Base-by-base conservation (phyloP, 192 early-diverging fungal genomes). In the Geranomyces michiganensis region DNA sequence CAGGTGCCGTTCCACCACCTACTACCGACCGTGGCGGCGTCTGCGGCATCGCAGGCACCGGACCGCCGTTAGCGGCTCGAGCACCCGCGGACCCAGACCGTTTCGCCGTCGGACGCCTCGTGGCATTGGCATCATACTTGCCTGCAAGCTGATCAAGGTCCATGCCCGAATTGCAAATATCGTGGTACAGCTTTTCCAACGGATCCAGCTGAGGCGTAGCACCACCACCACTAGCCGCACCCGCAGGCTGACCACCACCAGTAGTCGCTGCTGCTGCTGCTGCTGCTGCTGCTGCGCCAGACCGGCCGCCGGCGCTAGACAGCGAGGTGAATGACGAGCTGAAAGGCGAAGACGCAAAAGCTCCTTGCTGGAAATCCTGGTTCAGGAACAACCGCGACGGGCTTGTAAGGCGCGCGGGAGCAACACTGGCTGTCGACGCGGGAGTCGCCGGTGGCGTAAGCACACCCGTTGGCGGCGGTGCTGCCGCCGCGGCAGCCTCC, bases 81-180 rank as follows among this genome's bases (percentile, higher is more conserved):
- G 3, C 7, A 9, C n/a, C n/a, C n/a, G 51, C 3, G 6, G 51
- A 26, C 24, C 24, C 51, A n/a, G 4, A 6, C 24, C 24, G 19
- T 17, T n/a, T 53, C 19, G 24, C 51, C 19, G 51, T 53, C 51
- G 51, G 51, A 2, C 51, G 51, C 19, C 51, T 4, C n/a, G 51
- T 53, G 51, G 51, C 51, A n/a, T n/a, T 24, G n/a, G 6, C 15
- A 53, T 53, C 51, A 26, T 53, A 53, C 51, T 53, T 53, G 51
- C 51, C 51, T 7, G 51, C 51, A 53, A 53, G 51, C 51, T 53
- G 51, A 26, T 53, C 51, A n/a, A 53, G 51, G 51, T 53, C 51
- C 51, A 53, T 53, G 19, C 51, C 51, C 19, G 51, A 53, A 15
- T 26, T 53, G 51, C 51, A 53, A 53, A 53, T 53, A 26, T 53